Evolutionary conservation across 345 rosid species (phyloP).

Genomic region (Eucalyptus albens): DNA sequence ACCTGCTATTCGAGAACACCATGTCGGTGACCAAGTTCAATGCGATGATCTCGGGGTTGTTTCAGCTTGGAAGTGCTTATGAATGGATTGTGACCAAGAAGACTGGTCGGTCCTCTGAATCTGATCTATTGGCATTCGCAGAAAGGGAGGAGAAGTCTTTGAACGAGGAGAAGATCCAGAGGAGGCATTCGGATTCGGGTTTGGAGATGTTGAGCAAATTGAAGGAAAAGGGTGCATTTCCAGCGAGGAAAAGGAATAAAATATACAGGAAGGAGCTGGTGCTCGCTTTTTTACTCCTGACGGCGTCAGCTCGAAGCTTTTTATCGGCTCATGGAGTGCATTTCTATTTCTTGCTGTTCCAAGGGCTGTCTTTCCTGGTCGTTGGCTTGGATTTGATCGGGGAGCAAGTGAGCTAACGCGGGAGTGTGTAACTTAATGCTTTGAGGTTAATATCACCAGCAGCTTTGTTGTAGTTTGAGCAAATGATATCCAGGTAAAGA

Average conservation of each 20-base stretch:
- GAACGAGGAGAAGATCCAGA: constrained; percentile 37
- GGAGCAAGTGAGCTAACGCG: constrained; percentile 54
- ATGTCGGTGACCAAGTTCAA: constrained; percentile 95
- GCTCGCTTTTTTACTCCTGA: constrained; percentile 71
- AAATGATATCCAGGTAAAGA: not conserved
- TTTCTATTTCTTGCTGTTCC: constrained; percentile 85
- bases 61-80: constrained; percentile 84
- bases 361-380: constrained; percentile 72
- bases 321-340: constrained; percentile 84
- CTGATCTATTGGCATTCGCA: constrained; percentile 61
- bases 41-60: constrained; percentile 86
- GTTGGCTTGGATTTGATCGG: constrained; percentile 93
- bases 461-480: not conserved
- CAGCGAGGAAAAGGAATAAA: constrained; percentile 38
- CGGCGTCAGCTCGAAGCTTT: constrained; percentile 76
- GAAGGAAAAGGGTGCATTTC: constrained; percentile 27
- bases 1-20: constrained; percentile 83
- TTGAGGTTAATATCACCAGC: not conserved
- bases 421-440: not conserved
- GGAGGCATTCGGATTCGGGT: constrained; percentile 69
- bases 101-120: constrained; percentile 79
- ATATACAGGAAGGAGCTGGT: constrained; percentile 73
- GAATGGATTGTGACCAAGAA: constrained; percentile 92
- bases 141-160: constrained; percentile 51
- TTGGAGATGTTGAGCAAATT: constrained; percentile 50